A percentile compares a stretch with the other conserved stretches of the same genome.
phyloP scores from a whole-genome alignment of 805 yeast genomes.

The Scheffersomyces stipitis region DNA sequence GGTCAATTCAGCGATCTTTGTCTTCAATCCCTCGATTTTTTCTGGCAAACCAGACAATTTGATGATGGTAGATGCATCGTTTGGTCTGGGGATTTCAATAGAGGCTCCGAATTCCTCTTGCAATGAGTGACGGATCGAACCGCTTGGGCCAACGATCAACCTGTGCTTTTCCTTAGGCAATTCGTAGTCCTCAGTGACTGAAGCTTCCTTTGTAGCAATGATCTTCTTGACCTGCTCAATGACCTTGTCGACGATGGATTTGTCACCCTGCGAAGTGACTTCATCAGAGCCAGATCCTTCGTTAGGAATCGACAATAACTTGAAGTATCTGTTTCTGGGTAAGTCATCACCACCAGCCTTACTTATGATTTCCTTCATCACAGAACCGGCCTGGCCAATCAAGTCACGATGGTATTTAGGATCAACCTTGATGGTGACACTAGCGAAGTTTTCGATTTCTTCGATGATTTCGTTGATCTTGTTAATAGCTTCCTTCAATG shows the following conservation, averaged over 20 bases:
- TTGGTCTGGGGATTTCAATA: slow-evolving; percentile 65
- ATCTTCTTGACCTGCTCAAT: slow-evolving; percentile 60
- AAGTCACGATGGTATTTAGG: slow-evolving; percentile 72
- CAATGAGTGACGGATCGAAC: slow-evolving; percentile 67
- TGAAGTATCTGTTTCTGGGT: slow-evolving; percentile 46
- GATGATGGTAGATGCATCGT: slow-evolving; percentile 50
- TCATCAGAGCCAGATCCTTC: slow-evolving; percentile 57
- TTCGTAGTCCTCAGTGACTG: slow-evolving; percentile 49
- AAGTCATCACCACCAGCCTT: slow-evolving; percentile 68
- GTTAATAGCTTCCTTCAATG: slow-evolving; percentile 68
- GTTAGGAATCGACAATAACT: slow-evolving; percentile 68
- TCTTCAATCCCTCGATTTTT: slow-evolving; percentile 60
- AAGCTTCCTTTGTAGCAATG: slow-evolving; percentile 63
- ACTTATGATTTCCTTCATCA: slow-evolving; percentile 67
- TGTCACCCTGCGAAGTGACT: slow-evolving; percentile 73
- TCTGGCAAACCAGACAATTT: slow-evolving; percentile 67
- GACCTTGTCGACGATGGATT: slow-evolving; percentile 66
- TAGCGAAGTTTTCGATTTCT: slow-evolving; percentile 61
- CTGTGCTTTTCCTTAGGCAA: slow-evolving; percentile 76
- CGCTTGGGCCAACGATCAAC: slow-evolving; percentile 78
- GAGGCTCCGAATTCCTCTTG: slow-evolving; percentile 68
- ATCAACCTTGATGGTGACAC: slow-evolving; percentile 62
- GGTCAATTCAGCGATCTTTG: slow-evolving; percentile 58
- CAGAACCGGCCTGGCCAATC: slow-evolving; percentile 77
- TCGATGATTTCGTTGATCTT: slow-evolving; percentile 62